These are phyloP conservation scores for Coemansia aciculifera DNA, from an alignment of 192 early-diverging fungal genomes.

Conservation along the genomic window DNA sequence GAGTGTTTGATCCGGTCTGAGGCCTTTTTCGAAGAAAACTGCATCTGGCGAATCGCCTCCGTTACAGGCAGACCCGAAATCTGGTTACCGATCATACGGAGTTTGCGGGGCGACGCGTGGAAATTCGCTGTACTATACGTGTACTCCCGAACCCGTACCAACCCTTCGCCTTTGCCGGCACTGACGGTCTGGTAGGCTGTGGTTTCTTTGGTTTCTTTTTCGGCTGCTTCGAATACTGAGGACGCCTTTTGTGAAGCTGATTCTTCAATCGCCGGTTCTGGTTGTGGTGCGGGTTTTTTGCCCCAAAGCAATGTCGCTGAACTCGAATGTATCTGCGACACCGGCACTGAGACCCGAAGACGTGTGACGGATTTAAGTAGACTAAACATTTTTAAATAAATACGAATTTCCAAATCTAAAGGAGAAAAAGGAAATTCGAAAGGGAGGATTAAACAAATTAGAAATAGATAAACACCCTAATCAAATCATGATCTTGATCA, in stretches of 20 bases:
- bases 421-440: too few species aligned
- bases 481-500: too few species aligned
- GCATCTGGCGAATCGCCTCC: conserved; percentile 78
- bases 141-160: conserved; percentile 22
- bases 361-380: too few species aligned
- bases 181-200: conserved; percentile 1
- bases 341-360: too few species aligned
- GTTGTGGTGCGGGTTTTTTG: background rate
- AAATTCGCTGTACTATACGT: conserved; percentile 63
- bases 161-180: conserved; percentile 26
- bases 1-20: conserved; percentile 63
- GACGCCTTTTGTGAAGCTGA: background rate
- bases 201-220: background rate
- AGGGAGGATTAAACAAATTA: too few species aligned
- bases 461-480: too few species aligned
- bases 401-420: too few species aligned
- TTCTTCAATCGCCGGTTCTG: background rate
- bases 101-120: conserved; percentile 68
- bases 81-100: conserved; percentile 71
- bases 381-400: too few species aligned
- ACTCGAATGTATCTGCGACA: too few species aligned
- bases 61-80: conserved; percentile 64
- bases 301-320: too few species aligned
- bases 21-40: conserved; percentile 71
- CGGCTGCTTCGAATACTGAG: background rate